Conservation (phyloP, 177 flowering plant genomes). For the Tripterygium wilfordii region DNA sequence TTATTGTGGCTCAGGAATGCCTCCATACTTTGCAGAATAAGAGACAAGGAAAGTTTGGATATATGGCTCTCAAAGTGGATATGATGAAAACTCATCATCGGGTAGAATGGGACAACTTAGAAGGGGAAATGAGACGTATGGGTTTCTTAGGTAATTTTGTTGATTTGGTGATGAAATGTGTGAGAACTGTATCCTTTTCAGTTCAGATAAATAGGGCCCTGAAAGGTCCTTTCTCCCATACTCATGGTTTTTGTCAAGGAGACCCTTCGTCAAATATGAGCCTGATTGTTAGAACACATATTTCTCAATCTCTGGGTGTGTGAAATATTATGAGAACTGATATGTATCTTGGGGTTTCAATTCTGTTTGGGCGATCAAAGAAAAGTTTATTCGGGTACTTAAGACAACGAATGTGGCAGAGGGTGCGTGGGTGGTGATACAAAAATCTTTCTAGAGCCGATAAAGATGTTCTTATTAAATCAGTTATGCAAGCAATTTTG, state of each 20-base stretch:
- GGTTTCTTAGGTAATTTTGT: not conserved
- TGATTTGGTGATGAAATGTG: not conserved
- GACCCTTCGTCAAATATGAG: no score
- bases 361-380: not conserved
- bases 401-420: no score
- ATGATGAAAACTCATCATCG: not conserved
- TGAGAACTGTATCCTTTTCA: not conserved
- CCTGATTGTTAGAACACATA: no score
- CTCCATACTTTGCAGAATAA: not conserved
- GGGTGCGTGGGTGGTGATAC: not conserved
- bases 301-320: not conserved
- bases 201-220: not conserved
- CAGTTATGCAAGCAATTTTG: not conserved
- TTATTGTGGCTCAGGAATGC: not conserved
- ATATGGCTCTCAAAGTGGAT: not conserved
- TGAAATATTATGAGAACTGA: not conserved
- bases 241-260: not conserved
- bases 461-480: not conserved
- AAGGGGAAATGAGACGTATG: not conserved
- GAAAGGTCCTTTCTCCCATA: not conserved
- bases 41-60: not conserved
- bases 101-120: not conserved
- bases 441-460: not conserved
- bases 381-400: not conserved
- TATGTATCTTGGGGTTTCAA: not conserved